Evolutionary conservation across 2,329 filamentous ascomycete genomes (phyloP).

Genomic region (Dactylellina cionopaga): DNA sequence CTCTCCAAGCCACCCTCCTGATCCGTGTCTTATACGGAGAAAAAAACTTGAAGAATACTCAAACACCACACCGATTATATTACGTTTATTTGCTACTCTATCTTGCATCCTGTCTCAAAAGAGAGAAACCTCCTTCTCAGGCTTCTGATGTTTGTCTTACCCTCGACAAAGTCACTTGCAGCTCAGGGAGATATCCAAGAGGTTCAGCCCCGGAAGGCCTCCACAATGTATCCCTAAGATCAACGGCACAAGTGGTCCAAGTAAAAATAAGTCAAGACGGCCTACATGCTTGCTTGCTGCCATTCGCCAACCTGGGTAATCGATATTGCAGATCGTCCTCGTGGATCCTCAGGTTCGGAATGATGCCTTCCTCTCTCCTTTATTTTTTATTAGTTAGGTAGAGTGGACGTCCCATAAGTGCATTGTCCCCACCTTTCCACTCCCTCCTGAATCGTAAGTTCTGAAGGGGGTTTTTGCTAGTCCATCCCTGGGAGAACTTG

Average conservation of each 20-base stretch:
- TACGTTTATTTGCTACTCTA: neutral
- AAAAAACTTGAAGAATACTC: neutral
- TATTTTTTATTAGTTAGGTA: no score
- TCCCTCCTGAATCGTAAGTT: no score
- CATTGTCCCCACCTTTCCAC: no score
- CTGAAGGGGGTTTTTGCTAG: neutral
- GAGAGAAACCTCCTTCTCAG: conserved; percentile 6
- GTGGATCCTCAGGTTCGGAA: conserved; percentile 2
- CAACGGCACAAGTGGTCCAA: conserved; percentile 2
- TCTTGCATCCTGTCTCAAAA: neutral
- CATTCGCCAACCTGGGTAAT: conserved; percentile 6
- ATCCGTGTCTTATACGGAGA: conserved; percentile 37
- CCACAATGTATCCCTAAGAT: conserved; percentile 1
- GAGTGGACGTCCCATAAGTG: no score
- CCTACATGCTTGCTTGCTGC: conserved; percentile 14
- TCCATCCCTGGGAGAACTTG: no score
- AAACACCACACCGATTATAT: neutral
- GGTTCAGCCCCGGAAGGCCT: neutral
- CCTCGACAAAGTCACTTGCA: neutral
- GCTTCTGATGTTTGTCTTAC: conserved; percentile 19
- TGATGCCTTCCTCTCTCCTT: no score
- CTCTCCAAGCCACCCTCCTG: conserved; percentile 24
- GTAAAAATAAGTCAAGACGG: neutral
- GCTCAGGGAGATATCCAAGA: conserved; percentile 4
- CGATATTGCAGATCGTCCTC: conserved; percentile 25